Evolutionary conservation across 495 filamentous ascomycete species (phyloP).

Genomic region (Clavariopsis aquatica): DNA sequence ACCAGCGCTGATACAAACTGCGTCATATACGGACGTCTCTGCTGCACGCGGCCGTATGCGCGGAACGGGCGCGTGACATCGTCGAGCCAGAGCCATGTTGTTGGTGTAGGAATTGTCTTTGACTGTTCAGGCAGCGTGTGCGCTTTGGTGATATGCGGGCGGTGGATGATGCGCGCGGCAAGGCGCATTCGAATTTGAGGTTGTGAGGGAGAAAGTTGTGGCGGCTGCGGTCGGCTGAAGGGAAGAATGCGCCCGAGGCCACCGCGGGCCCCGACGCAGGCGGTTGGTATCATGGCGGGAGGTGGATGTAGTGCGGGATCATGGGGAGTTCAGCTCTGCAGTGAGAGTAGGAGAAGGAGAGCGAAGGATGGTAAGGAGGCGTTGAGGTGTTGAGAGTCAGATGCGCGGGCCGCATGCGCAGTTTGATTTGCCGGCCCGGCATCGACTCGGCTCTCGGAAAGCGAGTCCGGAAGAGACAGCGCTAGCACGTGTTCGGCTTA

Average conservation of each 20-base stretch:
- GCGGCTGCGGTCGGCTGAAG: neutral
- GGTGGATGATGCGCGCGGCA: neutral
- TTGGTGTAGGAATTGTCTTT: constrained; percentile 40
- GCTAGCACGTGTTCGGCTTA: neutral
- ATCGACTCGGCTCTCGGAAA: constrained; percentile 16
- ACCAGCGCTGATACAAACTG: constrained; percentile 74
- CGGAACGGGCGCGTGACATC: constrained; percentile 52
- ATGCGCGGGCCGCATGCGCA: no score
- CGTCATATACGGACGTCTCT: constrained; percentile 69
- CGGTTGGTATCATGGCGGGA: constrained; percentile 25
- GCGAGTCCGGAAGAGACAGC: constrained; percentile 3
- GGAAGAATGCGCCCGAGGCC: constrained; percentile 14
- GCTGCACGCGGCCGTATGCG: constrained; percentile 71
- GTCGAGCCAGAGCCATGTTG: constrained; percentile 42
- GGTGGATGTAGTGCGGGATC: neutral
- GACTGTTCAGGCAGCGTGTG: neutral
- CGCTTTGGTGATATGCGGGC: neutral
- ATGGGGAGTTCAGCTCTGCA: neutral
- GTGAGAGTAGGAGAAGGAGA: neutral
- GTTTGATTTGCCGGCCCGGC: constrained; percentile 1
- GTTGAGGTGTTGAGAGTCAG: neutral
- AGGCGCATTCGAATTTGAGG: neutral
- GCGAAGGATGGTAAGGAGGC: neutral
- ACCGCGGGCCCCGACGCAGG: constrained; percentile 13
- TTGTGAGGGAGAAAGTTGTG: neutral